phyloP scores from a whole-genome alignment of 2,329 filamentous ascomycete species.

The Macrophomina pseudophaseolina region DNA sequence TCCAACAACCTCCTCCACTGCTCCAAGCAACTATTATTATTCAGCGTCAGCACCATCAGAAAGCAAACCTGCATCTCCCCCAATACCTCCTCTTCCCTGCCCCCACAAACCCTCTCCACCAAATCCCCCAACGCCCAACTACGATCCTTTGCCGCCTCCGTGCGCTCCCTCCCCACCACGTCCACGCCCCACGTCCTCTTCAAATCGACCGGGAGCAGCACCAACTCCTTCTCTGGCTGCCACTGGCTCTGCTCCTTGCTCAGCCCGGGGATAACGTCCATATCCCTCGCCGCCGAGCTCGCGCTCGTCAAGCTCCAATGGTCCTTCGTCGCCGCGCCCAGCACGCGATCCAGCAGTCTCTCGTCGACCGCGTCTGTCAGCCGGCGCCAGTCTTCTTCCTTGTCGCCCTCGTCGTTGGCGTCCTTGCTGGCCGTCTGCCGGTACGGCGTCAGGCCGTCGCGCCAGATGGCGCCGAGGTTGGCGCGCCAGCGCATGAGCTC shows the following conservation, averaged over 20 bases:
- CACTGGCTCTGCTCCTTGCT: conserved; percentile 35
- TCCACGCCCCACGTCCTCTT: conserved; percentile 67
- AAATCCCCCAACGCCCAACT: conserved; percentile 65
- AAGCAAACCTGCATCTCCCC: conserved; percentile 69
- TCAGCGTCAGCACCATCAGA: conserved; percentile 66
- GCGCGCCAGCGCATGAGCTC: conserved; percentile 57
- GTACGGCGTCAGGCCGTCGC: conserved; percentile 56
- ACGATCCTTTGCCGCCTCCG: conserved; percentile 65
- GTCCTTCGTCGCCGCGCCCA: conserved; percentile 46
- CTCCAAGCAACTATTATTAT: conserved; percentile 69
- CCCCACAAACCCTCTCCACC: conserved; percentile 48
- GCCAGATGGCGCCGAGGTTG: conserved; percentile 62
- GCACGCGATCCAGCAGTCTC: conserved; percentile 56
- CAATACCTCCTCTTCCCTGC: conserved; percentile 46
- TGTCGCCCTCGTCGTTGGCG: conserved; percentile 40
- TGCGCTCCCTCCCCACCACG: conserved; percentile 66
- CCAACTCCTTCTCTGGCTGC: conserved; percentile 50
- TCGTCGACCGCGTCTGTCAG: conserved; percentile 59
- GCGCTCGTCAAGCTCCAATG: conserved; percentile 64
- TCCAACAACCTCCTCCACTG: conserved; percentile 67
- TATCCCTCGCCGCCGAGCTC: conserved; percentile 61
- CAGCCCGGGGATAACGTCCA: conserved; percentile 66
- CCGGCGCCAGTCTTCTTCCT: conserved; percentile 58
- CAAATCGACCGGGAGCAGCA: conserved; percentile 63
- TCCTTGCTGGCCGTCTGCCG: conserved; percentile 48